These are phyloP conservation scores for Pueraria montana DNA, from an alignment of 306 rosid species.

Conservation along the genomic window DNA sequence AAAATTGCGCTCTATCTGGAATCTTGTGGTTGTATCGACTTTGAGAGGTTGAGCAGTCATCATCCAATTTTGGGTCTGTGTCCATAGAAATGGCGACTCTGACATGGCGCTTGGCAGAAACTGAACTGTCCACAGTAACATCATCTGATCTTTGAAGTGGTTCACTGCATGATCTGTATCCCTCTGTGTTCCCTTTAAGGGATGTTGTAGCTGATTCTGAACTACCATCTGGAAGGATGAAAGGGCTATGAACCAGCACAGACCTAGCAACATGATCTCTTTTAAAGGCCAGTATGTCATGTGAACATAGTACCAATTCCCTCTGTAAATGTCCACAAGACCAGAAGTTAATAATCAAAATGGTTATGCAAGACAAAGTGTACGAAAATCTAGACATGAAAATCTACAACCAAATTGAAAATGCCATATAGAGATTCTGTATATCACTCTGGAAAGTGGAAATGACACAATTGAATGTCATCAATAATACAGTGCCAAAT, in stretches of 20 bases:
- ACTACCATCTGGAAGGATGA: constrained; percentile 81
- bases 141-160: constrained; percentile 95
- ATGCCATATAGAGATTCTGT: not conserved
- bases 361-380: constrained; percentile 14
- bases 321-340: constrained; percentile 70
- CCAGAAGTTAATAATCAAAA: constrained; percentile 39
- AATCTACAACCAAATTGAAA: not conserved
- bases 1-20: constrained; percentile 66
- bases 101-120: constrained; percentile 68
- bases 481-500: constrained; percentile 4
- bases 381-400: not conserved
- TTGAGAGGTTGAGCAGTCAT: constrained; percentile 85
- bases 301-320: constrained; percentile 91
- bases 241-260: constrained; percentile 68
- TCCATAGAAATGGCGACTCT: constrained; percentile 72
- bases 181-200: constrained; percentile 85
- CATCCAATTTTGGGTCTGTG: constrained; percentile 81
- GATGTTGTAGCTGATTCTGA: constrained; percentile 99
- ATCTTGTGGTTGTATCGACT: constrained; percentile 62
- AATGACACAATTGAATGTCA: not conserved
- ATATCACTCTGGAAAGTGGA: too few species aligned
- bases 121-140: constrained; percentile 86
- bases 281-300: constrained; percentile 82
- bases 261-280: constrained; percentile 89
- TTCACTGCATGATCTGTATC: constrained; percentile 83